A percentile compares a stretch with the other conserved stretches of the same genome.
These are phyloP conservation scores for peach (Prunus persica) DNA, from an alignment of 306 rosid species.

Conservation along the genomic window Prunus_persica_NCBIv2 NC_034014.1:30566001-30566500, in stretches of 20 bases:
- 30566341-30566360: constrained; percentile 2
- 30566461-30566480: not conserved
- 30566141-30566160: no score
- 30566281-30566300: not conserved
- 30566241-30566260: not conserved
- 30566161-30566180: no score
- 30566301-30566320: not conserved
- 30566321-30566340: not conserved
- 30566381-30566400: not conserved
- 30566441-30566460: constrained; percentile 6
- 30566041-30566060: no score
- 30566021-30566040: no score
- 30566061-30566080: no score
- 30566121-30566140: no score
- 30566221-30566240: not conserved
- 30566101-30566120: no score
- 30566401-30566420: not conserved
- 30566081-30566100: no score
- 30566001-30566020: no score
- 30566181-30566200: no score
- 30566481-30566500: not conserved
- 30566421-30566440: not conserved
- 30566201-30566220: no score
- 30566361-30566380: not conserved
- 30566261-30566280: not conserved